Base-by-base conservation (phyloP, 139 green algal genomes). In the Picochlorum sp. region DNA sequence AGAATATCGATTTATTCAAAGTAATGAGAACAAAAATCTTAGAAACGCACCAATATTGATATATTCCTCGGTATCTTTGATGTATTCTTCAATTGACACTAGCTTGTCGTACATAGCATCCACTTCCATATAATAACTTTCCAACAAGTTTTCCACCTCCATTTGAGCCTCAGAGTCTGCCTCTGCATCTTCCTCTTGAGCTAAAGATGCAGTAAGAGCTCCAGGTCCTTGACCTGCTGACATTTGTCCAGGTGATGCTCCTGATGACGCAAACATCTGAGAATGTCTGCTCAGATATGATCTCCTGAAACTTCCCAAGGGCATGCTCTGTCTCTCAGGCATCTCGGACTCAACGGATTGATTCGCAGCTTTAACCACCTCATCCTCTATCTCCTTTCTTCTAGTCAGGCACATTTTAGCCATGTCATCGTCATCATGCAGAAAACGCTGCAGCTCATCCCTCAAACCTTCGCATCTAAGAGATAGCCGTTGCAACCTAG, bases 351-450 rank as follows among this genome's bases (percentile, higher is more conserved):
- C 29, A 59, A 16, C 33, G 32, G 30, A 45, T 13, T 61, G 40
- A 1, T 36, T 53, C 39, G 63, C 56, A 28, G 43, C 18, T 35
- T 30, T 33, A 5, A 30, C 25, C 7, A 25, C 37, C 54, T 62
- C 57, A 1, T 47, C 39, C 47, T 74, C 66, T 41, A 77, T 45
- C 45, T 81, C 70, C 56, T 64, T 66, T 28, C 69, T 66, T 16
- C 61, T 66, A 18, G 75, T 81, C 10, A 91, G 78, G 65, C 83
- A 90, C 83, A 90, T 86, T 47, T 85, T 78, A 9, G 77, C 68
- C 84, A 91, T 90, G 74, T 91, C 84, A 24, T 85, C 80, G 53
- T 91, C 84, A 44, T 91, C 84, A 41, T 88, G 68, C 69, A 91
- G 76, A 47, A 87, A 84, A 5, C 79, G 57, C 64, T 89, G 58